A percentile compares a stretch with the other conserved stretches of the same genome.
These are phyloP conservation scores for Sanghuangporus weigelae DNA, from an alignment of 1,284 basidiomycete genomes.

Conservation along the genomic window DNA sequence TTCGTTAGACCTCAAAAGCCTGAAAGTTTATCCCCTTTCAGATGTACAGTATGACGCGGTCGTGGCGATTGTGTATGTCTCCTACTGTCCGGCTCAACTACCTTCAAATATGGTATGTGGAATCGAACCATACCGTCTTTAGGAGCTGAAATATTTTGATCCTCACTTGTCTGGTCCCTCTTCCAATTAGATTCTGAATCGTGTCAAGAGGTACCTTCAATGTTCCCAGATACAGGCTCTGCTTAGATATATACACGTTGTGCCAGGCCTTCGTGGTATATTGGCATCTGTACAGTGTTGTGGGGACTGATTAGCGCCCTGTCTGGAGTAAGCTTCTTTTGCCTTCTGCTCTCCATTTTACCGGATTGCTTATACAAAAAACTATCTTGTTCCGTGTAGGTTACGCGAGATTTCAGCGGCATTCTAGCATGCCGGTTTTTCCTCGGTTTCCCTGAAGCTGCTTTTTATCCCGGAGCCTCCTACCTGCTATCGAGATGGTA, in stretches of 20 bases:
- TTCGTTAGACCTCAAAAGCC: not conserved
- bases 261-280: conserved; percentile 23
- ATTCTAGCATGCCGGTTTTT: conserved; percentile 23
- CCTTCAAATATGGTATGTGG: conserved; percentile 57
- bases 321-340: conserved; percentile 17
- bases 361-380: not conserved
- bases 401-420: conserved; percentile 24
- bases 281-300: conserved; percentile 22
- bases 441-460: conserved; percentile 24
- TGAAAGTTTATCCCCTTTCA: conserved; percentile 20
- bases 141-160: not conserved
- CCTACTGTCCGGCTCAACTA: conserved; percentile 57
- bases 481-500: conserved; percentile 23
- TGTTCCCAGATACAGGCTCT: not conserved
- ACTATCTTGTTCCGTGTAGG: conserved; percentile 6
- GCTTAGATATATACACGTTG: conserved; percentile 21
- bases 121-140: not conserved
- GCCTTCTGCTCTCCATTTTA: not conserved
- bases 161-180: conserved; percentile 6
- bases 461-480: conserved; percentile 22
- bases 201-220: conserved; percentile 38
- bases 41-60: conserved; percentile 56
- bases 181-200: conserved; percentile 41
- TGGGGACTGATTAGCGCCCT: conserved; percentile 24
- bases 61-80: conserved; percentile 54